phyloP scores from a whole-genome alignment of 352 stramenopile genomes.

The Pythium insidiosum region DNA sequence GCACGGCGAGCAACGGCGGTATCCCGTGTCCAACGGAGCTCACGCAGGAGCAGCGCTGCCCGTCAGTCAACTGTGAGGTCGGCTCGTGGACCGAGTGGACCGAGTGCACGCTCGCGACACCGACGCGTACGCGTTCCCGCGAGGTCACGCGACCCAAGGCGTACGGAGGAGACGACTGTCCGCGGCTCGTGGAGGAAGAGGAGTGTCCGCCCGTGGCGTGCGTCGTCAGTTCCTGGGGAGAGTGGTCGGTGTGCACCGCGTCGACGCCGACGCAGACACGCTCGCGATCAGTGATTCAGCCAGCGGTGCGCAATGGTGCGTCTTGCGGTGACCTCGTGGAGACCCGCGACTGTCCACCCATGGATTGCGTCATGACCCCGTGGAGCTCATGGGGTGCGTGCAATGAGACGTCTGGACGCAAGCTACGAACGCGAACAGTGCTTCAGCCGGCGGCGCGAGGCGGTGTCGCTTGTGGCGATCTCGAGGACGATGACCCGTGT shows the following conservation, averaged over 20 bases:
- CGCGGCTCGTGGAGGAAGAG: conserved; percentile 2
- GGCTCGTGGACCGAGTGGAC: conserved; percentile 49
- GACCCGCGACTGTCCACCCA: conserved; percentile 6
- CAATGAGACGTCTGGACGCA: background rate
- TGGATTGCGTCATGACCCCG: conserved; percentile 6
- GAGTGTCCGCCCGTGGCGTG: conserved; percentile 47
- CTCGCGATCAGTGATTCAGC: conserved; percentile 18
- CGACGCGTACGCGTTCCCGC: conserved; percentile 21
- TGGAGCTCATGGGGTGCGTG: conserved; percentile 7
- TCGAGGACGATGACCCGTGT: conserved; percentile 22
- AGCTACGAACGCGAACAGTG: conserved; percentile 4
- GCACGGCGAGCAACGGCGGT: conserved; percentile 28
- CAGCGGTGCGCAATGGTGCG: conserved; percentile 3
- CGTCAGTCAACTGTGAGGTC: conserved; percentile 23
- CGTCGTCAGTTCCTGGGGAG: conserved; percentile 20
- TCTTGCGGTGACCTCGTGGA: conserved; percentile 2
- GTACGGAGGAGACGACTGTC: conserved; percentile 15
- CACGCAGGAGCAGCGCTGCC: conserved; percentile 24
- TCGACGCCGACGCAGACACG: conserved; percentile 35
- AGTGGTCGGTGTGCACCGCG: conserved; percentile 37
- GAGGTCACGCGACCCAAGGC: conserved; percentile 8
- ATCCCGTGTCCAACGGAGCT: conserved; percentile 25
- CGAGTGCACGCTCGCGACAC: conserved; percentile 19
- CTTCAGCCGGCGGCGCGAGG: conserved; percentile 24
- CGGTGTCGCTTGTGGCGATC: conserved; percentile 20